A percentile compares a stretch with the other conserved stretches of the same genome.
Conservation (phyloP, 805 yeast species). For the Candida silvicultrix region DNA sequence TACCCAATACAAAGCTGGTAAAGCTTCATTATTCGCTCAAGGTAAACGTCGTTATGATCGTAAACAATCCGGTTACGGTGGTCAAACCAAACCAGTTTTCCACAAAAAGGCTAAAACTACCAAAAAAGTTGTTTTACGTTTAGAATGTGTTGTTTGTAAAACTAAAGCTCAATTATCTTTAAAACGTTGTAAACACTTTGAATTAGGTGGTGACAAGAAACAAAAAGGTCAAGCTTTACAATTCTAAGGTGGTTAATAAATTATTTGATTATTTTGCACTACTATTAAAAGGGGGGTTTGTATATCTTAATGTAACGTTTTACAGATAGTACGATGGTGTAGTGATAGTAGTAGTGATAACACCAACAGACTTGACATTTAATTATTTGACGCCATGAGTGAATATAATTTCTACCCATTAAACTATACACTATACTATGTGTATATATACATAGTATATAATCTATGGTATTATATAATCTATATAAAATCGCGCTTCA, state of each 20-base stretch:
- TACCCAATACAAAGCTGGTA: conserved; percentile 99
- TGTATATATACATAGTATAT: too few relatives aligned
- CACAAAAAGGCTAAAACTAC: conserved; percentile 99
- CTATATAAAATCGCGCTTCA: not conserved
- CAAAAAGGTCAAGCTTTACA: conserved; percentile 99
- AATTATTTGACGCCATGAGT: too few relatives aligned
- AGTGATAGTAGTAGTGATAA: not conserved
- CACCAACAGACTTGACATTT: too few relatives aligned
- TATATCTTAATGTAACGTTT: conserved; percentile 22
- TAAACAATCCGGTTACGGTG: conserved; percentile 99
- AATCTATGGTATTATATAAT: too few relatives aligned
- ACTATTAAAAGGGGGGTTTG: conserved; percentile 17
- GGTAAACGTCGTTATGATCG: conserved; percentile 99
- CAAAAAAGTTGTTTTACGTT: conserved; percentile 99
- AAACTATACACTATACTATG: too few relatives aligned
- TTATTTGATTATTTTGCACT: conserved; percentile 8
- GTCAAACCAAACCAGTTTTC: conserved; percentile 99
- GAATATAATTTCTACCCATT: too few relatives aligned
- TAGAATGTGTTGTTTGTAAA: conserved; percentile 98
- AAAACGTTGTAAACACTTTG: conserved; percentile 99
- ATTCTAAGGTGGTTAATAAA: conserved; percentile 53
- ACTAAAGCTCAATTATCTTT: conserved; percentile 96
- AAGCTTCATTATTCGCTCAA: conserved; percentile 98
- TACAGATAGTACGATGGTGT: conserved; percentile 7
- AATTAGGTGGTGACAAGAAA: conserved; percentile 99